phyloP scores from a whole-genome alignment of 768 basidiomycete genomes.

The Gloeostereum incarnatum region DNA sequence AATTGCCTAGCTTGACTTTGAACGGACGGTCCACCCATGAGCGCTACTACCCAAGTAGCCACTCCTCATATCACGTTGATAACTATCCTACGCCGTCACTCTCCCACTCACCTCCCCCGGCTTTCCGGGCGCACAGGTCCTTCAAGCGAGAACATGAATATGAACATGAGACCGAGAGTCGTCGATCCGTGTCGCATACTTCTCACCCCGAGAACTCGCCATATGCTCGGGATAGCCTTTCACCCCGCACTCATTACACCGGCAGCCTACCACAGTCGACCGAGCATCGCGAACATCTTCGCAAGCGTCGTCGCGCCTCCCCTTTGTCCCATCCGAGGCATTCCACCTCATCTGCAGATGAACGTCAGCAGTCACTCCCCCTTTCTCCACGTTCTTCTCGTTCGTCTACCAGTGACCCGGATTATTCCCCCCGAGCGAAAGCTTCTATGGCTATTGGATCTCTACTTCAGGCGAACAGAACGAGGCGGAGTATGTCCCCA shows the following conservation, averaged over 20 bases:
- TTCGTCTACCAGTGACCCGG: constrained; percentile 60
- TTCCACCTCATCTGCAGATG: constrained; percentile 4
- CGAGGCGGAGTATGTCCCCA: too few relatives aligned
- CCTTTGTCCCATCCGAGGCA: constrained; percentile 43
- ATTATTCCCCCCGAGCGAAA: constrained; percentile 62
- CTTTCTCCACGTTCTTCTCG: constrained; percentile 66
- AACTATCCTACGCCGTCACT: too few relatives aligned
- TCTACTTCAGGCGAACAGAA: too few relatives aligned
- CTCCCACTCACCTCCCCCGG: too few relatives aligned
- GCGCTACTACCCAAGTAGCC: too few relatives aligned
- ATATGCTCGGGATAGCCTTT: constrained; percentile 22
- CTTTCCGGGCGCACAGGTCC: too few relatives aligned
- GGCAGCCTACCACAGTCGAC: constrained; percentile 6
- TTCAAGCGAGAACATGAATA: too few relatives aligned
- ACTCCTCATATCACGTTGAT: too few relatives aligned
- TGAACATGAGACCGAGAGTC: too few relatives aligned
- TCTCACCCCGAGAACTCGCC: too few relatives aligned
- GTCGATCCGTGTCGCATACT: too few relatives aligned
- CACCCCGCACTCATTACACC: constrained; percentile 32
- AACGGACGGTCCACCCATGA: constrained; percentile 3
- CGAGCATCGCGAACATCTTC: constrained; percentile 26
- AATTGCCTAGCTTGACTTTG: background rate
- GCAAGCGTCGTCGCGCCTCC: constrained; percentile 58
- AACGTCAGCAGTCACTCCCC: constrained; percentile 23
- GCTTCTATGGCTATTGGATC: constrained; percentile 78